These are phyloP conservation scores for Candida fluviatilis DNA, from an alignment of 805 yeast species.

Conservation along the genomic window DNA sequence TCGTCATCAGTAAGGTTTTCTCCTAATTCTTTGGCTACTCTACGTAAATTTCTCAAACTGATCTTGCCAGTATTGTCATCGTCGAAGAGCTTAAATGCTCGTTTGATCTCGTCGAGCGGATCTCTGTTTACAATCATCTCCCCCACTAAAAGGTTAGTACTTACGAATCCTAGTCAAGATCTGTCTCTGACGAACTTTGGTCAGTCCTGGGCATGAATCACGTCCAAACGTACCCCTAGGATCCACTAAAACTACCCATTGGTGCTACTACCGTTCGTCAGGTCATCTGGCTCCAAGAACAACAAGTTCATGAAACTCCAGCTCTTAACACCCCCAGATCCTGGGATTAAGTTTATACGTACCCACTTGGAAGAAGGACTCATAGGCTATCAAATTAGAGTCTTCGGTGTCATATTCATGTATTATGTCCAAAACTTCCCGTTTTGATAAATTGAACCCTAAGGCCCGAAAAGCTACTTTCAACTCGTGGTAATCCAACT, in stretches of 20 bases:
- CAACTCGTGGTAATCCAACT: slow-evolving; percentile 85
- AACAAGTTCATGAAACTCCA: no score
- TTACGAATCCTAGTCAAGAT: not conserved
- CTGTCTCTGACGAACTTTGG: no score
- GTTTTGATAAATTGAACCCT: slow-evolving; percentile 79
- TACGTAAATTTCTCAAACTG: slow-evolving; percentile 71
- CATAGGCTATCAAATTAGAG: slow-evolving; percentile 67
- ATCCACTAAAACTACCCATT: slow-evolving; percentile 2
- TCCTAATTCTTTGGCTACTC: slow-evolving; percentile 90
- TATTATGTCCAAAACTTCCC: slow-evolving; percentile 70
- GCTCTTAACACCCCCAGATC: no score
- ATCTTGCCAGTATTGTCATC: slow-evolving; percentile 86
- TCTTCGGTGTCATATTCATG: slow-evolving; percentile 80
- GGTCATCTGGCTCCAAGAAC: no score
- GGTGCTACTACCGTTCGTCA: no score
- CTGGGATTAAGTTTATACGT: slow-evolving; percentile 34
- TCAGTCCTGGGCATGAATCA: no score
- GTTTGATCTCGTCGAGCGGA: slow-evolving; percentile 84
- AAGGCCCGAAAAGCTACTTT: slow-evolving; percentile 92
- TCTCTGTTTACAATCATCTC: slow-evolving; percentile 81
- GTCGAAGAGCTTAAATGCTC: slow-evolving; percentile 89
- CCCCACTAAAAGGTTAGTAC: slow-evolving; percentile 53
- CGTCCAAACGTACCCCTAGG: not conserved
- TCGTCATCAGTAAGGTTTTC: slow-evolving; percentile 92
- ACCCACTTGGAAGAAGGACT: slow-evolving; percentile 75